Percentiles rank a stretch among this genome's conserved stretches.
Evolutionary conservation across 169 alveolate species (phyloP).

Genomic region (Eimeria necatrix): DNA sequence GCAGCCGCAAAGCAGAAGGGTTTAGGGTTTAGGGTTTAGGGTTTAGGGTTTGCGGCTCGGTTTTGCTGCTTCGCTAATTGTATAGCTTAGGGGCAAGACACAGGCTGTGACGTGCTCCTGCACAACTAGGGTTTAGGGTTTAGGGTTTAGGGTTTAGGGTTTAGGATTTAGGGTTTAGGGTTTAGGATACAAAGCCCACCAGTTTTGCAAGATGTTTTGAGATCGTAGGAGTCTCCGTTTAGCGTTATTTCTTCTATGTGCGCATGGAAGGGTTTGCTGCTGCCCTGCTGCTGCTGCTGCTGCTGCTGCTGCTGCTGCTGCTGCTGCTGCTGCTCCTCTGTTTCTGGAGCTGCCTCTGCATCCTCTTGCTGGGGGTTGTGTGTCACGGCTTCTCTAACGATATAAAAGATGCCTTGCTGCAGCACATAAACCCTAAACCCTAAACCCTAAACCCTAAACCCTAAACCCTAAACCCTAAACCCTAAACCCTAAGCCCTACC

Average conservation of each 20-base stretch:
- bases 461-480: background rate
- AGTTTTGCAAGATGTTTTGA: no score
- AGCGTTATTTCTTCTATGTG: background rate
- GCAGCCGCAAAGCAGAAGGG: background rate
- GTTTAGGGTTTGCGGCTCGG: background rate
- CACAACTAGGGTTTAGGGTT: no score
- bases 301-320: constrained; percentile 34
- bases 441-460: constrained; percentile 21
- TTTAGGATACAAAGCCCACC: no score
- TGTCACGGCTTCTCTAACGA: background rate
- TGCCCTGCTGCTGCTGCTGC: background rate
- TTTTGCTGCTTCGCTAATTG: background rate
- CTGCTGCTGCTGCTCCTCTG: background rate
- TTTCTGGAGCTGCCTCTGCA: background rate
- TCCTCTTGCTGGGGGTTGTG: background rate
- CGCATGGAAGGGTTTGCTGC: background rate
- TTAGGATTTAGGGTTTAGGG: no score
- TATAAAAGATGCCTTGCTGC: background rate
- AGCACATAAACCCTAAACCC: constrained; percentile 58
- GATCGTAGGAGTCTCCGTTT: no score
- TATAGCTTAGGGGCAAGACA: background rate
- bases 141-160: no score
- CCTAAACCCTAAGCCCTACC: background rate
- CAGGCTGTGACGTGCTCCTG: no score
- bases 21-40: background rate